A percentile compares a stretch with the other conserved stretches of the same genome.
These are phyloP conservation scores for Takakia lepidozioides DNA, from an alignment of 225 moss, liverwort and hornwort genomes.

Conservation along the genomic window DNA sequence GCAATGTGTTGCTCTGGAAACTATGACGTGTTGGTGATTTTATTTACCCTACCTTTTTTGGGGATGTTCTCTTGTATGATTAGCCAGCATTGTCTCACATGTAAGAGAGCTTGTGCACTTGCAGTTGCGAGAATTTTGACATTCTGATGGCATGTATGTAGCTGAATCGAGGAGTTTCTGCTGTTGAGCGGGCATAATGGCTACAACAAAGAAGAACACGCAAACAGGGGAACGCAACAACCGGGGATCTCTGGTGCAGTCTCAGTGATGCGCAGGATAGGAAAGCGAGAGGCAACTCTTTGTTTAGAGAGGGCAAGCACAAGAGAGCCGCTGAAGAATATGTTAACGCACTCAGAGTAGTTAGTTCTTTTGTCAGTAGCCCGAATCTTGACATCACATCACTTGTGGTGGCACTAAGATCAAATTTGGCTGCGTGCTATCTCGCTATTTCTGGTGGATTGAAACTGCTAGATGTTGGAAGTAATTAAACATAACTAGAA, in stretches of 20 bases:
- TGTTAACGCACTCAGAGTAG: neutral
- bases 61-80: too few relatives aligned
- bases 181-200: too few relatives aligned
- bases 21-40: too few relatives aligned
- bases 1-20: too few relatives aligned
- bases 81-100: too few relatives aligned
- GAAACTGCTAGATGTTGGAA: neutral
- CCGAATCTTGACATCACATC: neutral
- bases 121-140: too few relatives aligned
- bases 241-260: neutral
- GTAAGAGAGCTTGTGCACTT: too few relatives aligned
- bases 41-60: too few relatives aligned
- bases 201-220: neutral
- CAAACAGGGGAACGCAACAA: neutral
- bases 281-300: too few relatives aligned
- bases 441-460: neutral
- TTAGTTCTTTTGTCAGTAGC: neutral
- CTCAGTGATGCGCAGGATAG: neutral
- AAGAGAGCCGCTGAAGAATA: neutral
- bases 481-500: too few relatives aligned
- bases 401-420: neutral
- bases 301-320: neutral
- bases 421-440: slow-evolving; percentile 1
- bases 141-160: too few relatives aligned
- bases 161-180: too few relatives aligned